Evolutionary conservation across 768 basidiomycete genomes (phyloP), one percentile per base, ranked within the genome.

Genomic region (Scleroderma citrinum): DNA sequence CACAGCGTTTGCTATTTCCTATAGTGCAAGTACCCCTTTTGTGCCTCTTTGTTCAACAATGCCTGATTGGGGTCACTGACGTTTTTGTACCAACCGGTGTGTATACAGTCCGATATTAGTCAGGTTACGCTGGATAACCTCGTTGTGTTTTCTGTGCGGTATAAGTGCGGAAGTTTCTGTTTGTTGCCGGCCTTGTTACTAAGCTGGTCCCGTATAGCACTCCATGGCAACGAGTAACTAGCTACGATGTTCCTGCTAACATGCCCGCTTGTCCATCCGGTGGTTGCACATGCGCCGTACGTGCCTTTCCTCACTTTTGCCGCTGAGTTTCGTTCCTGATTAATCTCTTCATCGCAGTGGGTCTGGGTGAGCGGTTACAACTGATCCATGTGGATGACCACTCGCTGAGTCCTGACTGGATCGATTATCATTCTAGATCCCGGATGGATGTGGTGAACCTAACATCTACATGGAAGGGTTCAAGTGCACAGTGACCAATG

Each of bases 1-100:
- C 1, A 76, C 77, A 32, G 77, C 74, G 7, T 78, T 80, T 50
- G 77, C 76, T 12, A 80, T 80, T 49, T 71, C 77, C 12, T 80
- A 80, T 55, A 56, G 69, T 44, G 77, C 76, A 44, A 26, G 62
- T 52, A 36, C 42, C 7, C n/a, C 10, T 31, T 19, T 24, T 16
- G 4, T 41, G 13, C 30, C 38, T 35, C 40, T 23, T 43, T 35
- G 8, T 31, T 26, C 17, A n/a, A 43, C 26, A 23, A 20, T 7
- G 13, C 17, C 43, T 20, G 11, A 20, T 30, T 26, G n/a, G 11
- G n/a, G n/a, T 31, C n/a, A 30, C 41, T 24, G 20, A 24, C 13
- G 3, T 13, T 13, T 23, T 49, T 24, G 31, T 20, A 31, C 7
- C 29, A 13, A 26, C n/a, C 41, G 11, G 5, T 14, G 11, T 43